Evolutionary conservation across 306 rosid genomes (phyloP).

Genomic region (Macrotyloma uniflorum): DNA sequence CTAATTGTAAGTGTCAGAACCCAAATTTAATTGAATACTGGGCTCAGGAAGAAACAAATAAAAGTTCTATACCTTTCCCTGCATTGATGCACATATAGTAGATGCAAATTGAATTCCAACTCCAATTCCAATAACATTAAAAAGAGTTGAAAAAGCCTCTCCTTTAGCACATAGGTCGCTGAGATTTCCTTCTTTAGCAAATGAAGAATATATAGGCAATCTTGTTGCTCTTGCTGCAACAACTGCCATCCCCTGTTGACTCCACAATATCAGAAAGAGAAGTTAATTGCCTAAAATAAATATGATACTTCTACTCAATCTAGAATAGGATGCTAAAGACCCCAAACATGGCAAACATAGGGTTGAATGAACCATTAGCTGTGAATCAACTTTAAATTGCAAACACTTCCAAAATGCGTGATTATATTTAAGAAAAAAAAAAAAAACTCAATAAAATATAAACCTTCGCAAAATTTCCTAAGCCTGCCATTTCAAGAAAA

Average conservation of each 20-base stretch:
- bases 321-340: slow-evolving; percentile 1
- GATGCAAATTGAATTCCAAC: slow-evolving; percentile 93
- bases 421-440: not conserved
- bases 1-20: not conserved
- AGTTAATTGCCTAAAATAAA: slow-evolving; percentile 8
- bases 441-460: not conserved
- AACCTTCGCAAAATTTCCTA: slow-evolving; percentile 94
- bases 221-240: slow-evolving; percentile 99
- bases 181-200: slow-evolving; percentile 98
- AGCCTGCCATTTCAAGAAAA: slow-evolving; percentile 94
- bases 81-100: slow-evolving; percentile 83
- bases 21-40: slow-evolving; percentile 24
- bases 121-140: slow-evolving; percentile 89
- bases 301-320: not conserved
- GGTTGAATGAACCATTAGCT: not conserved
- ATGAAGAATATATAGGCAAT: slow-evolving; percentile 97
- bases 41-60: slow-evolving; percentile 14
- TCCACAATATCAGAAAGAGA: slow-evolving; percentile 33
- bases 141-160: slow-evolving; percentile 97
- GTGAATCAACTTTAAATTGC: not conserved
- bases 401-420: not conserved
- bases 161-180: slow-evolving; percentile 99
- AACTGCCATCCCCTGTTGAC: slow-evolving; percentile 88
- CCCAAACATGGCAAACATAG: not conserved
- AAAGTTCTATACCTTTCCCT: slow-evolving; percentile 77